Conservation (phyloP, 768 basidiomycete species). For the Mycena metata region DNA sequence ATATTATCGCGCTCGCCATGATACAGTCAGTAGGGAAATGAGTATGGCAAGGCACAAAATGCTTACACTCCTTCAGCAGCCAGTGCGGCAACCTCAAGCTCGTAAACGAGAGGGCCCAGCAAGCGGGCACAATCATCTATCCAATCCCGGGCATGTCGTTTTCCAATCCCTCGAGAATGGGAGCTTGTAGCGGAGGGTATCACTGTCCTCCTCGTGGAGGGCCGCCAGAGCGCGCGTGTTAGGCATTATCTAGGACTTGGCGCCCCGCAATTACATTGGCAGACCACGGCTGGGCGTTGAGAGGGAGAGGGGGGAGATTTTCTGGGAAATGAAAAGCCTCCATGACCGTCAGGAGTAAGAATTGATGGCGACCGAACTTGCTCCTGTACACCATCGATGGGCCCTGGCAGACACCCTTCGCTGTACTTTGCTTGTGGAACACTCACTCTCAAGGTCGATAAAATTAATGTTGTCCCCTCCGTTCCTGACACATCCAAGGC, state of each 20-base stretch:
- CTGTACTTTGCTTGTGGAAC: conserved; percentile 5
- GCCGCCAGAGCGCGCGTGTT: not conserved
- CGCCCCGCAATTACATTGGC: not conserved
- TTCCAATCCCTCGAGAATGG: not conserved
- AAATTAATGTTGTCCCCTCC: not conserved
- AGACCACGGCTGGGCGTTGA: not conserved
- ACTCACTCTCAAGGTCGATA: conserved; percentile 9
- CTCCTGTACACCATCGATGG: not conserved
- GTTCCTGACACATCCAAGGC: not conserved
- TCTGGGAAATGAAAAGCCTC: conserved; percentile 2
- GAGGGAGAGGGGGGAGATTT: not conserved
- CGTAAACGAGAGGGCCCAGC: conserved; percentile 1
- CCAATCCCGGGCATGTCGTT: not conserved
- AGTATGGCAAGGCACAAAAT: not conserved
- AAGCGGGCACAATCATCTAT: not conserved
- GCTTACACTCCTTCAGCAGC: conserved; percentile 13
- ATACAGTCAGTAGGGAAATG: not conserved
- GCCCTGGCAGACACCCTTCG: not conserved
- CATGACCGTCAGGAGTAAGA: not conserved
- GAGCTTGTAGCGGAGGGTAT: not conserved
- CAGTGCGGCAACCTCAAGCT: not conserved
- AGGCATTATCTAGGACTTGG: not conserved
- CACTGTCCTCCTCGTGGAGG: conserved; percentile 3
- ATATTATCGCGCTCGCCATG: conserved; percentile 9
- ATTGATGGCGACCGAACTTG: not conserved